A percentile compares a stretch with the other conserved stretches of the same genome.
Conservation (phyloP, 2,329 filamentous ascomycete genomes). For the Fusarium falciforme region DNA sequence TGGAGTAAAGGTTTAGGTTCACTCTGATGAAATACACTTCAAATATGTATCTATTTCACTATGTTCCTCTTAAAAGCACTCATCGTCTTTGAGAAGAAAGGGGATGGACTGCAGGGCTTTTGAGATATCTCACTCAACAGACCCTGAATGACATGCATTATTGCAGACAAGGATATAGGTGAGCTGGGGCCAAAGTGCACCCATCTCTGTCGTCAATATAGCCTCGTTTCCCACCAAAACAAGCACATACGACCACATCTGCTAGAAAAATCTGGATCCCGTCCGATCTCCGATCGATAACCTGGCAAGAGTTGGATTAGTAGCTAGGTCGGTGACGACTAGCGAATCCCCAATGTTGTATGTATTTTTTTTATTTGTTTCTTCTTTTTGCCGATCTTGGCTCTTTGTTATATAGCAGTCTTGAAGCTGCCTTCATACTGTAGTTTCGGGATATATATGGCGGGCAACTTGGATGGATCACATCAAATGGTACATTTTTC, state of each 20-base stretch:
- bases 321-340: slow-evolving; percentile 40
- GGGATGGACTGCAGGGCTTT: background rate
- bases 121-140: background rate
- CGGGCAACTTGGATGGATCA: slow-evolving; percentile 10
- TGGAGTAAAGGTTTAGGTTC: background rate
- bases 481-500: slow-evolving; percentile 45
- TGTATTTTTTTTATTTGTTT: slow-evolving; percentile 14
- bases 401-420: background rate
- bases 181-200: background rate
- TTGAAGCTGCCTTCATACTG: background rate
- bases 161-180: background rate
- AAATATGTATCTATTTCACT: background rate
- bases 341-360: slow-evolving; percentile 41
- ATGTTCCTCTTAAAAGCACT: background rate
- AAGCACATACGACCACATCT: slow-evolving; percentile 39
- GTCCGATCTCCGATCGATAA: slow-evolving; percentile 38
- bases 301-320: slow-evolving; percentile 39
- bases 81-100: background rate
- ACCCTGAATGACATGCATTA: background rate
- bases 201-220: background rate
- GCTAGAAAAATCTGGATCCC: slow-evolving; percentile 38
- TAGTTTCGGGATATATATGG: background rate
- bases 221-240: background rate
- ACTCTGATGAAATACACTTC: background rate
- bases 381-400: slow-evolving; percentile 3